phyloP scores from a whole-genome alignment of 345 rosid genomes.

The Bruguiera gymnorhiza region DNA sequence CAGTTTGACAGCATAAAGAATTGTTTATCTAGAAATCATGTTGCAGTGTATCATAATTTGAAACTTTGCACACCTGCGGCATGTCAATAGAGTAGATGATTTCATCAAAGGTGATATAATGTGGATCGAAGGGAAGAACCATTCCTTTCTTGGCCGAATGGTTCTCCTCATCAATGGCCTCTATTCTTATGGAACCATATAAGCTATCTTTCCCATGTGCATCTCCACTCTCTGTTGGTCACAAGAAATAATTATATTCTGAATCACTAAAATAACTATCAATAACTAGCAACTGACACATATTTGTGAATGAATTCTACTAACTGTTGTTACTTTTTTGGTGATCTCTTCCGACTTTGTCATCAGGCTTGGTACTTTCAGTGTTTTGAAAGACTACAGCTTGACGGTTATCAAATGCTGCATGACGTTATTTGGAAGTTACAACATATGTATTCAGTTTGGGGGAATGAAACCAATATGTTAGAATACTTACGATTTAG shows the following conservation, averaged over 20 bases:
- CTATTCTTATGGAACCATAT: too few relatives aligned
- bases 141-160: too few relatives aligned
- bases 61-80: slow-evolving; percentile 51
- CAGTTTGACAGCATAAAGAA: neutral
- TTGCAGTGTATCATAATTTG: neutral
- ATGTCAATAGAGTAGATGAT: slow-evolving; percentile 58
- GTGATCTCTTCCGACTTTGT: too few relatives aligned
- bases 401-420: slow-evolving; percentile 52
- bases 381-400: slow-evolving; percentile 27
- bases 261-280: too few relatives aligned
- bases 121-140: slow-evolving; percentile 18
- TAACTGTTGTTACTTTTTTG: too few relatives aligned
- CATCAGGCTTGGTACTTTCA: neutral
- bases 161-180: too few relatives aligned
- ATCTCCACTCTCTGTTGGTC: too few relatives aligned
- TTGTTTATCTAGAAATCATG: neutral
- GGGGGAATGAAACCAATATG: neutral
- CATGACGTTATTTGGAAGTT: neutral
- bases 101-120: slow-evolving; percentile 54
- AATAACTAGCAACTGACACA: too few relatives aligned
- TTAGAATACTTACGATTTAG: slow-evolving; percentile 42
- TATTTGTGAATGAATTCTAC: too few relatives aligned
- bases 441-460: neutral
- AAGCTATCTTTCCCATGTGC: too few relatives aligned
- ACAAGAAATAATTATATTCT: too few relatives aligned